phyloP scores from a whole-genome alignment of 306 rosid species.

The Castanea mollissima region DNA sequence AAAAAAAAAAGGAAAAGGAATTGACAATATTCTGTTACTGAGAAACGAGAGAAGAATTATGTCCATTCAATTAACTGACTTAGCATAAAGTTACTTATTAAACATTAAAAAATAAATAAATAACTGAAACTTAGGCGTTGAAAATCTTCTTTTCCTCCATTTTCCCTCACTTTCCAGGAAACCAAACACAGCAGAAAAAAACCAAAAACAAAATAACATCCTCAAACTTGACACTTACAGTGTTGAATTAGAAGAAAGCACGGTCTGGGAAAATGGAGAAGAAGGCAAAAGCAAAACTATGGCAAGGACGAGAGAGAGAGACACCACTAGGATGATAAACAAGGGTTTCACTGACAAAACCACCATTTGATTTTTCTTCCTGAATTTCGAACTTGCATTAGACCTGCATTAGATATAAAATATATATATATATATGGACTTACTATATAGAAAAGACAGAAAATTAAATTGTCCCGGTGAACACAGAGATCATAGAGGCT shows the following conservation, averaged over 20 bases:
- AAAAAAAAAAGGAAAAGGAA: background rate
- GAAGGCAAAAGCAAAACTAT: constrained; percentile 45
- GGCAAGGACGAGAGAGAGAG: constrained; percentile 46
- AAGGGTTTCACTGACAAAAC: constrained; percentile 62
- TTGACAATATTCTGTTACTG: no score
- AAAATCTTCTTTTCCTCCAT: background rate
- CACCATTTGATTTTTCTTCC: constrained; percentile 42
- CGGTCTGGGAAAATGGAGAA: constrained; percentile 35
- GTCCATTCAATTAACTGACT: no score
- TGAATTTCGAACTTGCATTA: no score
- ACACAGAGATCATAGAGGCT: no score
- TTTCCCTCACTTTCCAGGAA: background rate
- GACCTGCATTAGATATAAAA: no score
- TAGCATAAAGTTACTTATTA: no score
- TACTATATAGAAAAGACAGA: no score
- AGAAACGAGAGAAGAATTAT: no score
- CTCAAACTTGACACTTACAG: constrained; percentile 31
- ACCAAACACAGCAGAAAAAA: background rate
- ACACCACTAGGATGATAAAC: constrained; percentile 40
- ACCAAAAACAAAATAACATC: background rate
- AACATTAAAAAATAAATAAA: no score
- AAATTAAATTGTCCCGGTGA: no score
- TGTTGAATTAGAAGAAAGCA: constrained; percentile 26
- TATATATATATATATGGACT: no score
- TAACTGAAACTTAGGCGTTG: no score